Conservation (phyloP, 2,329 filamentous ascomycete genomes). For the Alternaria triticimaculans region DNA sequence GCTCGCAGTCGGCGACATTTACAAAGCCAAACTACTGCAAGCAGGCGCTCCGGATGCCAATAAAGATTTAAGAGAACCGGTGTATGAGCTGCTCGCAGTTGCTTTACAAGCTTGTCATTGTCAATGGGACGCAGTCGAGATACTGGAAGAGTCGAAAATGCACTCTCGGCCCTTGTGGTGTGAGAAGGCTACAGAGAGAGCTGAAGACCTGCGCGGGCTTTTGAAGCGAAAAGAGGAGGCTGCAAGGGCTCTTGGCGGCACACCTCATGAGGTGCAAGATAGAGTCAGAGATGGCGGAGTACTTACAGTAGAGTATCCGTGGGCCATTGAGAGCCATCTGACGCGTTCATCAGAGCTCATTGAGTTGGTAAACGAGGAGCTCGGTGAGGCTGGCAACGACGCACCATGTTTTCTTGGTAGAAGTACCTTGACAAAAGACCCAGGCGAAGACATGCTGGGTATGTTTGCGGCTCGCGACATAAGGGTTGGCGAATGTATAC, state of each 20-base stretch:
- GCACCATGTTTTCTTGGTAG: background rate
- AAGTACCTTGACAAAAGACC: slow-evolving; percentile 6
- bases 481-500: slow-evolving; percentile 18
- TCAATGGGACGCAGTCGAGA: slow-evolving; percentile 23
- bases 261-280: slow-evolving; percentile 15
- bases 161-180: background rate
- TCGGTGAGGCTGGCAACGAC: background rate
- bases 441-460: slow-evolving; percentile 14
- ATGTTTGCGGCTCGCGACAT: slow-evolving; percentile 14
- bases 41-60: slow-evolving; percentile 20
- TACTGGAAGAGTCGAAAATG: slow-evolving; percentile 9
- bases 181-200: background rate
- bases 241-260: slow-evolving; percentile 7
- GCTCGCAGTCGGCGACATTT: slow-evolving; percentile 39
- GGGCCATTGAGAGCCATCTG: slow-evolving; percentile 13
- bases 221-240: slow-evolving; percentile 17
- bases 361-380: slow-evolving; percentile 3
- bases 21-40: slow-evolving; percentile 40
- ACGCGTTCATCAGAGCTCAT: slow-evolving; percentile 8
- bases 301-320: slow-evolving; percentile 20
- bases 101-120: slow-evolving; percentile 33
- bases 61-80: background rate
- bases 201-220: slow-evolving; percentile 5
- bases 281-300: slow-evolving; percentile 21
- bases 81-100: slow-evolving; percentile 19